phyloP scores from a whole-genome alignment of 2,329 filamentous ascomycete species.

The Ceratocystiopsis sp. region DNA sequence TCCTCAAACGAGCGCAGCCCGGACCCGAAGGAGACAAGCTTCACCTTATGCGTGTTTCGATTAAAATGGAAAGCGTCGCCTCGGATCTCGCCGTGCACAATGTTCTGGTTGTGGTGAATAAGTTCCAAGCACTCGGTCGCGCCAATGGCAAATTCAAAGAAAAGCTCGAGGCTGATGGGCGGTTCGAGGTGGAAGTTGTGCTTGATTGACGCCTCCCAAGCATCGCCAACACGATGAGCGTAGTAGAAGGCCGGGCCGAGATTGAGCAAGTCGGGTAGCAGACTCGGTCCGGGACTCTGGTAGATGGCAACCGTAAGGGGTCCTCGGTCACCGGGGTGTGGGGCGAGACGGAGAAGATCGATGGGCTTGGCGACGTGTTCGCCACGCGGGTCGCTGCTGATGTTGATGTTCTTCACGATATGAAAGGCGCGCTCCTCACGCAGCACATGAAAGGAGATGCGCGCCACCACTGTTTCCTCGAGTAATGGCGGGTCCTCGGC shows the following conservation, averaged over 20 bases:
- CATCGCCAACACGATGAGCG: conserved; percentile 33
- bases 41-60: conserved; percentile 50
- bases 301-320: conserved; percentile 69
- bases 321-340: conserved; percentile 49
- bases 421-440: conserved; percentile 80
- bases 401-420: conserved; percentile 55
- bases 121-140: conserved; percentile 75
- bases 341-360: conserved; percentile 56
- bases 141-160: conserved; percentile 83
- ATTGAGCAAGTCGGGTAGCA: conserved; percentile 51
- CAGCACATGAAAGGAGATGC: conserved; percentile 65
- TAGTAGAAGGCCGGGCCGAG: conserved; percentile 61
- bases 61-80: conserved; percentile 86
- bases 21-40: conserved; percentile 71
- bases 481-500: conserved; percentile 33
- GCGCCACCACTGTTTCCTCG: conserved; percentile 57
- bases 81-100: conserved; percentile 80
- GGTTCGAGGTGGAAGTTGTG: conserved; percentile 29
- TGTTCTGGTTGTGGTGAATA: conserved; percentile 72
- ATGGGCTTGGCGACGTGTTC: conserved; percentile 67
- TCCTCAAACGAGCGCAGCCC: conserved; percentile 82
- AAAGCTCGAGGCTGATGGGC: conserved; percentile 54
- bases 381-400: conserved; percentile 53
- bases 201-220: conserved; percentile 27
- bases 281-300: conserved; percentile 59